These are phyloP conservation scores for Byssochlamys sp. DNA, from an alignment of 2,329 filamentous ascomycete species.

Conservation along the genomic window DNA sequence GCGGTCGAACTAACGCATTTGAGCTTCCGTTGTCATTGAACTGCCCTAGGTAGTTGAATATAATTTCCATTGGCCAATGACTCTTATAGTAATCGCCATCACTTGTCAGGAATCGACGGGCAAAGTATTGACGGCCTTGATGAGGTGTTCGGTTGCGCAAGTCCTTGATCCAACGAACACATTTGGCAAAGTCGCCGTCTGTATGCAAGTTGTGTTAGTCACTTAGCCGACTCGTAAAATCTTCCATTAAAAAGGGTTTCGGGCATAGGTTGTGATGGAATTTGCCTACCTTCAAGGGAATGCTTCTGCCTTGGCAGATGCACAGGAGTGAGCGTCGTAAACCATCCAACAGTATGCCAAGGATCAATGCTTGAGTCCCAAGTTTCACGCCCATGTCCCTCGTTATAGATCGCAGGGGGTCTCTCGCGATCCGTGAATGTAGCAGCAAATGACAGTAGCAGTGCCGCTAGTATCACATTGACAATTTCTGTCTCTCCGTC, in stretches of 20 bases:
- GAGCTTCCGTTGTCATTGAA: conserved; percentile 10
- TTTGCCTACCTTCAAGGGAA: not conserved
- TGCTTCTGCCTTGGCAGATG: conserved; percentile 1
- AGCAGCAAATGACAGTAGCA: conserved; percentile 11
- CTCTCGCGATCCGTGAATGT: conserved; percentile 8
- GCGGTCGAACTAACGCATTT: conserved; percentile 7
- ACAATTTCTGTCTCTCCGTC: conserved; percentile 10
- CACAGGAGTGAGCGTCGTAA: conserved; percentile 12
- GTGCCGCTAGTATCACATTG: conserved; percentile 13
- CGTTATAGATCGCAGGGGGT: conserved; percentile 12
- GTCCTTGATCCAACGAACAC: conserved; percentile 25
- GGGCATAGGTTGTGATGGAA: not conserved
- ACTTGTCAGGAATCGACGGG: conserved; percentile 22
- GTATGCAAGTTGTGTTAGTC: not conserved
- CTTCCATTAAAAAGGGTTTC: not conserved
- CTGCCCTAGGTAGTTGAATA: conserved; percentile 15
- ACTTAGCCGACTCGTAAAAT: not conserved
- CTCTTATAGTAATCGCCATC: conserved; percentile 13
- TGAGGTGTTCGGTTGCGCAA: conserved; percentile 22
- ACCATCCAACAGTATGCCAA: conserved; percentile 16
- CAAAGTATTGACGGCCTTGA: conserved; percentile 34
- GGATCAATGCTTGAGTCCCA: conserved; percentile 10
- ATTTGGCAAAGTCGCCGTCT: conserved; percentile 1
- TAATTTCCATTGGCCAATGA: conserved; percentile 12
- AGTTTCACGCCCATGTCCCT: conserved; percentile 16